Evolutionary conservation across 2,329 filamentous ascomycete genomes (phyloP), one percentile per base, ranked within the genome.

Genomic region (Penicillium digitatum): DNA sequence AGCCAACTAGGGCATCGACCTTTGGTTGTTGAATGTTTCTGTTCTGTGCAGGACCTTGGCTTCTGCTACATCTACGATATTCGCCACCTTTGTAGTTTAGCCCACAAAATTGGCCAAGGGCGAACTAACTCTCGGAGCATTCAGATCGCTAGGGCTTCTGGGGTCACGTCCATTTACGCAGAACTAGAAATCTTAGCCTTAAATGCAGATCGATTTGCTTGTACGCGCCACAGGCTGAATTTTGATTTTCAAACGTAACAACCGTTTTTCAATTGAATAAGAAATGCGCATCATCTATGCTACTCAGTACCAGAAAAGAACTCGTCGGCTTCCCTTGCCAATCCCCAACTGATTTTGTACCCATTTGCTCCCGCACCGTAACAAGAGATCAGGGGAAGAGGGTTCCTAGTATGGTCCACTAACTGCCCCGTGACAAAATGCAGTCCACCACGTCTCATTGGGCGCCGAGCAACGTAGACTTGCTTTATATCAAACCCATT

Each of bases 321-420:
- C 16, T 24, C 5, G 11, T 32, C 52, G 18, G 57, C 39, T 18
- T 38, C 8, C 12, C 38, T 24, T 20, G 57, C 55, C n/a, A 55
- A 24, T 14, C 54, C 57, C 54, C 54, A 57, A 34, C 54, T 54
- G 10, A 55, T 51, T 18, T 52, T 57, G 55, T 50, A 57, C 4
- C 57, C 50, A 34, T 40, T 46, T n/a, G 37, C 35, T 8, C 51
- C 55, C 26, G 57, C 57, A 20, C 51, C 55, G 32, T 57, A 57
- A 12, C 54, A 57, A 44, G 56, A 39, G 10, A 59, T 26, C 11
- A 52, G 2, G 12, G 35, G 35, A 24, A 39, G 38, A 44, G n/a
- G 14, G 11, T 2, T 32, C 11, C 2, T 20, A 16, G 9, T 7
- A 26, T 10, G 20, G 20, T 10, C 8, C 11, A 7, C 11, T 11